Base-by-base conservation (phyloP, 768 basidiomycete species). In the Nidularia pulvinata region DNA sequence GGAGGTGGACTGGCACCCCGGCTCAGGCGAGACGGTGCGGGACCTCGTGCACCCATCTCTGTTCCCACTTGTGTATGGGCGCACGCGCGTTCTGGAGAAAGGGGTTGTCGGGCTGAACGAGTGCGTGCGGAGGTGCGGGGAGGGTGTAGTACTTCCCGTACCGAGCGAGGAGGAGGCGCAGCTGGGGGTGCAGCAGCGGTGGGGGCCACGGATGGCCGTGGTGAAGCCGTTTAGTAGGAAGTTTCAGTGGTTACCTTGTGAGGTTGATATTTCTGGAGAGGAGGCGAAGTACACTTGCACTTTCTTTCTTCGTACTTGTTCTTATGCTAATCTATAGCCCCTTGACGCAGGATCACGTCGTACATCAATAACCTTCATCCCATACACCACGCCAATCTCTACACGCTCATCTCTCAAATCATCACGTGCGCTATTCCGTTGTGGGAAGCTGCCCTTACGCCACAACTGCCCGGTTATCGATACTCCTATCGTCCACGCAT, bases 41-140 rank as follows among this genome's bases (percentile, higher is more conserved):
- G 74, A 78, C 52, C 66, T 78, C 35, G 71, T 77, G 1, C 75
- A 79, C 46, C 76, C 77, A 44, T 69, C 75, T 6, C 66, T 78
- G 2, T 78, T 66, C 58, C 66, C 65, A 22, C 37, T 77, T 0
- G 61, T 69, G 9, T 74, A 75, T 51, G 68, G 63, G 13, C 61
- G 59, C n/a, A 69, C 67, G 0, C 39, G 49, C 11, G 55, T 59
- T 34, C 46, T 61, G 6, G 36, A 7, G 36, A 22, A 48, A 37
- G 14, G 9, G 14, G 43, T 51, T n/a, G 39, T 50, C 7, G 42
- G 34, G 16, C 48, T 62, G 7, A 56, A 58, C 4, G 49, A 61
- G 30, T 59, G 53, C 32, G 49, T 61, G 16, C 13, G 32, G 25
- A 47, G 35, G 19, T 62, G 52, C 43, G 61, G 56, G 33, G 54